Percentiles rank a stretch among this genome's conserved stretches.
phyloP scores from a whole-genome alignment of 83 land plant genomes.

The Thuja plicata region DNA sequence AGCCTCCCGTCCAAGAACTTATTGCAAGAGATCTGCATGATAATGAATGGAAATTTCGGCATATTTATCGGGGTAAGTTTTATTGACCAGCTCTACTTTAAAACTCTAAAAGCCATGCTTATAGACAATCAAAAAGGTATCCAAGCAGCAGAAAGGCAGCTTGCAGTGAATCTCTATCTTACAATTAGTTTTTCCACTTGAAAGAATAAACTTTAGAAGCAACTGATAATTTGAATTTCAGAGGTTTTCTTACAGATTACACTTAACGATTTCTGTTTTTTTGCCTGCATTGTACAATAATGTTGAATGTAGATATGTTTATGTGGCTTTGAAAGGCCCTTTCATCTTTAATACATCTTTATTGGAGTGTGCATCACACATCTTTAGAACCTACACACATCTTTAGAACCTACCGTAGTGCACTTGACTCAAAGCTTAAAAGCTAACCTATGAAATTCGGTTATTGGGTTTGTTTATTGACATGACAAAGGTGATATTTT shows the following conservation, averaged over 20 bases:
- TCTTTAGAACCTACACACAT: not conserved
- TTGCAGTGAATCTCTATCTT: not conserved
- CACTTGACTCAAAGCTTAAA: not conserved
- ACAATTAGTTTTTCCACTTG: not conserved
- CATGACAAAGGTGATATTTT: not conserved
- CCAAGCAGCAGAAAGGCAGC: not conserved
- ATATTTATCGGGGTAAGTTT: constrained; percentile 71
- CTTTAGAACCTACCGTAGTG: not conserved
- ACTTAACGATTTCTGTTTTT: not conserved
- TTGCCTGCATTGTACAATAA: not conserved
- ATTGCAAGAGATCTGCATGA: constrained; percentile 83
- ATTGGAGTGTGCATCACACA: not conserved
- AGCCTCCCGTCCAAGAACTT: constrained; percentile 83
- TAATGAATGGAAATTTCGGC: constrained; percentile 84
- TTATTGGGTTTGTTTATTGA: not conserved
- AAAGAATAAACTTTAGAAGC: not conserved
- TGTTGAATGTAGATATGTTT: not conserved
- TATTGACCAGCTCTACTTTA: not conserved
- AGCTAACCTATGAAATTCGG: not conserved
- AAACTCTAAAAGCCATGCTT: not conserved
- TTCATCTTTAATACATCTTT: not conserved
- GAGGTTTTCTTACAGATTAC: not conserved
- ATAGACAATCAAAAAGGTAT: not conserved
- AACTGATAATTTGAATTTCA: not conserved
- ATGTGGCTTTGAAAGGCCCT: not conserved